Evolutionary conservation across 75 land plant genomes (phyloP).

Genomic region (Pinus albicaulis): DNA sequence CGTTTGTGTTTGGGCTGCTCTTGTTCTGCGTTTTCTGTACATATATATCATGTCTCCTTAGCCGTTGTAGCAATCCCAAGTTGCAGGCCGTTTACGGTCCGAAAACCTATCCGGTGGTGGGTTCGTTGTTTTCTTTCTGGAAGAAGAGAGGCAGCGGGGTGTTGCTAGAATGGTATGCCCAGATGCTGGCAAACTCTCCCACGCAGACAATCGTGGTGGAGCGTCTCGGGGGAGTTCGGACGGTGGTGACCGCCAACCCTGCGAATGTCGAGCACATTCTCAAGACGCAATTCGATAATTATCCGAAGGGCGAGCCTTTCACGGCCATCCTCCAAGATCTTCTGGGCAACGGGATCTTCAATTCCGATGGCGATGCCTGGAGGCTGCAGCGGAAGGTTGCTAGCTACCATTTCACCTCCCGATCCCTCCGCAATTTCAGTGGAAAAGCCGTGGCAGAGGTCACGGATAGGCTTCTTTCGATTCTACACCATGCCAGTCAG

Average conservation of each 20-base stretch:
- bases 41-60: too few relatives aligned
- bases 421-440: slow-evolving; percentile 21
- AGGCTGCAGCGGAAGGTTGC: slow-evolving; percentile 28
- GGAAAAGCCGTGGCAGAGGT: not conserved
- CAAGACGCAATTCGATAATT: slow-evolving; percentile 23
- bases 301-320: slow-evolving; percentile 16
- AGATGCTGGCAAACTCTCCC: slow-evolving; percentile 11
- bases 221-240: not conserved
- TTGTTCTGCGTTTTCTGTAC: too few relatives aligned
- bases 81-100: slow-evolving; percentile 1
- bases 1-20: too few relatives aligned
- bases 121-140: not conserved
- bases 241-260: slow-evolving; percentile 20
- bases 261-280: slow-evolving; percentile 32
- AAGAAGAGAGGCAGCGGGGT: slow-evolving; percentile 2
- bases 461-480: slow-evolving; percentile 4
- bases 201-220: slow-evolving; percentile 9
- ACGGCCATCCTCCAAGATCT: slow-evolving; percentile 10
- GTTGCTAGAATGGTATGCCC: slow-evolving; percentile 12
- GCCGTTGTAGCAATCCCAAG: too few relatives aligned
- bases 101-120: slow-evolving; percentile 2
- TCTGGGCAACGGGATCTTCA: slow-evolving; percentile 33
- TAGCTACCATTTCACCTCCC: slow-evolving; percentile 20
- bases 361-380: slow-evolving; percentile 32
- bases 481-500: slow-evolving; percentile 1